A percentile compares a stretch with the other conserved stretches of the same genome.
phyloP scores from a whole-genome alignment of 2,329 filamentous ascomycete genomes.

The Nemania sp. region DNA sequence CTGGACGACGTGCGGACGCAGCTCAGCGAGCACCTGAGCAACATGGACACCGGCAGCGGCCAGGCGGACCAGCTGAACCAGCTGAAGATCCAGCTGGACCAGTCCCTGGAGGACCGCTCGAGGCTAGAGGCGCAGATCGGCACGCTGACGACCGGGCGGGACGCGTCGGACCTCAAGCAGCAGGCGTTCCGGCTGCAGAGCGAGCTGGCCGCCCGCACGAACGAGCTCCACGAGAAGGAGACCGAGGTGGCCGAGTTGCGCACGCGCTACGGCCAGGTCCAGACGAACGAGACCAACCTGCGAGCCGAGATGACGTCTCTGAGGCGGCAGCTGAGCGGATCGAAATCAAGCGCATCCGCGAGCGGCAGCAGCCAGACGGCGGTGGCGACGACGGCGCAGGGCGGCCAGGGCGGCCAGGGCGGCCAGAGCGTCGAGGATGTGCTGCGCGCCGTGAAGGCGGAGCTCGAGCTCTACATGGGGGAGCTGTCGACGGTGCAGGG shows the following conservation, averaged over 20 bases:
- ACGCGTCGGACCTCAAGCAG: background rate
- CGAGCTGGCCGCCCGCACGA: background rate
- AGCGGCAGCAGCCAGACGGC: too few species aligned
- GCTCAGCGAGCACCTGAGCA: background rate
- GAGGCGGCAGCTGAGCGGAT: background rate
- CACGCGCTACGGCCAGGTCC: background rate
- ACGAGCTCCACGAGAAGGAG: background rate
- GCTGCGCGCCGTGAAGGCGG: background rate
- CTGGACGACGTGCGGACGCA: constrained; percentile 7
- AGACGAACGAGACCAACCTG: constrained; percentile 16
- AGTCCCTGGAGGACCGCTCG: constrained; percentile 7
- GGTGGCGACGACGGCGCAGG: too few species aligned
- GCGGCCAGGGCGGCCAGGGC: too few species aligned
- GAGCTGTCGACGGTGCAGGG: constrained; percentile 7
- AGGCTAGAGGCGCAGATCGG: constrained; percentile 10
- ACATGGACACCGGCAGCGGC: background rate
- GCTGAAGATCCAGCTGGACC: background rate
- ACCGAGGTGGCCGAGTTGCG: background rate
- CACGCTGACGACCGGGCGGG: background rate
- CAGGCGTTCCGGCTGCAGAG: background rate
- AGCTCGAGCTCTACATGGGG: background rate
- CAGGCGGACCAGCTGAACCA: constrained; percentile 6
- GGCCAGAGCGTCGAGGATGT: background rate
- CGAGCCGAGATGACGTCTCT: background rate
- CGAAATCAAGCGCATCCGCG: background rate